phyloP scores from a whole-genome alignment of 805 yeast genomes.

The Naumovozyma baii region DNA sequence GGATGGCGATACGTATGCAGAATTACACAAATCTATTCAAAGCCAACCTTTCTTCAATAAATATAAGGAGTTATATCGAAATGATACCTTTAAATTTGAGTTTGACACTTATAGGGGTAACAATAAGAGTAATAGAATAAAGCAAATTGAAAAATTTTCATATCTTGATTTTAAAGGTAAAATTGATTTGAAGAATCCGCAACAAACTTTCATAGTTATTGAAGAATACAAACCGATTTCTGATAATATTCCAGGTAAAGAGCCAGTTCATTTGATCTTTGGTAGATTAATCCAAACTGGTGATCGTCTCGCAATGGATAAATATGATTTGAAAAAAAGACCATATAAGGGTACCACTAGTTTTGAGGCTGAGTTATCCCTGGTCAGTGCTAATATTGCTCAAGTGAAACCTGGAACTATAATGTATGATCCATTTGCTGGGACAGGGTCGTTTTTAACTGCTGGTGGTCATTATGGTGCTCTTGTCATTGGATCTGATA shows the following conservation, averaged over 20 bases:
- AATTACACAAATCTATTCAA: slow-evolving; percentile 43
- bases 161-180: slow-evolving; percentile 69
- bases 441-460: slow-evolving; percentile 89
- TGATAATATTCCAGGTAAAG: slow-evolving; percentile 33
- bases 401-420: slow-evolving; percentile 56
- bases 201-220: slow-evolving; percentile 56
- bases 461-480: slow-evolving; percentile 85
- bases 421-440: slow-evolving; percentile 90
- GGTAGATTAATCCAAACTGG: slow-evolving; percentile 61
- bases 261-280: slow-evolving; percentile 56
- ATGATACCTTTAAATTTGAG: slow-evolving; percentile 68
- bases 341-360: slow-evolving; percentile 92
- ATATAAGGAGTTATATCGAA: slow-evolving; percentile 28
- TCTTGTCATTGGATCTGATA: slow-evolving; percentile 75
- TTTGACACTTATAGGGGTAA: slow-evolving; percentile 71
- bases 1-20: slow-evolving; percentile 44
- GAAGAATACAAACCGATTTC: slow-evolving; percentile 58
- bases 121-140: slow-evolving; percentile 37
- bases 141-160: slow-evolving; percentile 59
- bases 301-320: slow-evolving; percentile 61
- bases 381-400: slow-evolving; percentile 80
- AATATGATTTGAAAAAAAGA: slow-evolving; percentile 70
- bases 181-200: slow-evolving; percentile 69
- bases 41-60: slow-evolving; percentile 18
- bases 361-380: slow-evolving; percentile 85